These are phyloP conservation scores for Schizothecium vesticola DNA, from an alignment of 495 filamentous ascomycete genomes.

Conservation along the genomic window DNA sequence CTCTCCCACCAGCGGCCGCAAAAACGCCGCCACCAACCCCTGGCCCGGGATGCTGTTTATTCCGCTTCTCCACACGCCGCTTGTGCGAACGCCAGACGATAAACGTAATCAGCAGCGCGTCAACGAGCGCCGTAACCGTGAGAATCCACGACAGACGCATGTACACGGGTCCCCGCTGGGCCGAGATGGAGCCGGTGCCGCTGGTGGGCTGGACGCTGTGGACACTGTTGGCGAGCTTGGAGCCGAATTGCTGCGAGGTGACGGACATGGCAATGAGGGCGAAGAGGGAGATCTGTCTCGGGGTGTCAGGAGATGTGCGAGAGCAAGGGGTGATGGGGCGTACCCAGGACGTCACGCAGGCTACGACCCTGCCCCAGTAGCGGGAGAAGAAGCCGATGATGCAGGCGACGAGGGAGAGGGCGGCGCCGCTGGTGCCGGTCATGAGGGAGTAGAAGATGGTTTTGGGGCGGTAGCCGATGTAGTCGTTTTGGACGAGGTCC, in stretches of 20 bases:
- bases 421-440: background rate
- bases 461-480: conserved; percentile 2
- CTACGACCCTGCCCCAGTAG: background rate
- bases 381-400: background rate
- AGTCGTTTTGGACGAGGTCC: conserved; percentile 2
- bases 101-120: background rate
- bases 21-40: background rate
- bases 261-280: background rate
- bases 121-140: background rate
- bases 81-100: background rate
- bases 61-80: background rate
- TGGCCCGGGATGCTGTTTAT: background rate
- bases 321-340: background rate
- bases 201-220: background rate
- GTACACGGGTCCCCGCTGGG: background rate
- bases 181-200: conserved; percentile 1
- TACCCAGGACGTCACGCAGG: background rate
- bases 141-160: background rate
- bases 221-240: background rate
- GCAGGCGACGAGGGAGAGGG: background rate
- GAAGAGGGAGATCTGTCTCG: background rate
- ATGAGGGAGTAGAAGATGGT: conserved; percentile 5
- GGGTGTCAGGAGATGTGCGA: background rate
- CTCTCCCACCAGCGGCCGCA: background rate
- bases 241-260: background rate